A percentile compares a stretch with the other conserved stretches of the same genome.
Evolutionary conservation across 2,329 filamentous ascomycete species (phyloP).

Genomic region (Paecilomyces sp.): DNA sequence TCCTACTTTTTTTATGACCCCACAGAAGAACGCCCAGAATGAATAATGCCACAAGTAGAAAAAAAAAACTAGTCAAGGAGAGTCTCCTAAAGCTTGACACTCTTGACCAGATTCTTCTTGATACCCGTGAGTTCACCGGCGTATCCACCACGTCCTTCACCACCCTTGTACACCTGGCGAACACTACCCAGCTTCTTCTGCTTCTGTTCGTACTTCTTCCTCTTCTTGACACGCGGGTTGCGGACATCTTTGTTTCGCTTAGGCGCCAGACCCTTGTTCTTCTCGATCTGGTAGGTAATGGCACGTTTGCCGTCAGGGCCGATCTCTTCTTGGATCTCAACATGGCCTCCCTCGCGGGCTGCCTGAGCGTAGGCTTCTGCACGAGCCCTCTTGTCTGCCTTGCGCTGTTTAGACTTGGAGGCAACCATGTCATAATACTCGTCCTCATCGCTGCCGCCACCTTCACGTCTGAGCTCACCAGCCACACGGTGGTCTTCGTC

Average conservation of each 20-base stretch:
- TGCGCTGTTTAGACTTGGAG: conserved; percentile 47
- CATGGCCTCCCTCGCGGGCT: conserved; percentile 51
- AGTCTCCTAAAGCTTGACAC: conserved; percentile 66
- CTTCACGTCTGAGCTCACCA: conserved; percentile 37
- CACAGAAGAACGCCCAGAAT: conserved; percentile 11
- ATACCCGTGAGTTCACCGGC: conserved; percentile 90
- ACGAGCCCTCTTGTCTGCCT: conserved; percentile 67
- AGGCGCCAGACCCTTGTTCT: conserved; percentile 92
- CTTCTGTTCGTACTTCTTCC: conserved; percentile 91
- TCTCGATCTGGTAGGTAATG: conserved; percentile 89
- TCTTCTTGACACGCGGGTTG: conserved; percentile 97
- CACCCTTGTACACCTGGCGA: conserved; percentile 78
- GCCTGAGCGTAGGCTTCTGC: conserved; percentile 51
- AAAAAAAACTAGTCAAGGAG: not conserved
- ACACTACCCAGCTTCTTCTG: conserved; percentile 93
- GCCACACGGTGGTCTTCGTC: conserved; percentile 54
- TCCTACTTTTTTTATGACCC: conserved; percentile 9
- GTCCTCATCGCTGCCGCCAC: conserved; percentile 37
- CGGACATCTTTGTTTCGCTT: conserved; percentile 88
- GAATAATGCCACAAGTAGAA: conserved; percentile 3
- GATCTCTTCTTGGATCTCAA: conserved; percentile 60
- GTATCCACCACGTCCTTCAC: conserved; percentile 78
- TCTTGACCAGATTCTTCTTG: conserved; percentile 88
- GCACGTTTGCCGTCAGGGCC: conserved; percentile 82
- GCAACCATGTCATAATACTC: conserved; percentile 85